Evolutionary conservation across 1,284 basidiomycete genomes (phyloP).

Genomic region (Cerioporus squamosus): DNA sequence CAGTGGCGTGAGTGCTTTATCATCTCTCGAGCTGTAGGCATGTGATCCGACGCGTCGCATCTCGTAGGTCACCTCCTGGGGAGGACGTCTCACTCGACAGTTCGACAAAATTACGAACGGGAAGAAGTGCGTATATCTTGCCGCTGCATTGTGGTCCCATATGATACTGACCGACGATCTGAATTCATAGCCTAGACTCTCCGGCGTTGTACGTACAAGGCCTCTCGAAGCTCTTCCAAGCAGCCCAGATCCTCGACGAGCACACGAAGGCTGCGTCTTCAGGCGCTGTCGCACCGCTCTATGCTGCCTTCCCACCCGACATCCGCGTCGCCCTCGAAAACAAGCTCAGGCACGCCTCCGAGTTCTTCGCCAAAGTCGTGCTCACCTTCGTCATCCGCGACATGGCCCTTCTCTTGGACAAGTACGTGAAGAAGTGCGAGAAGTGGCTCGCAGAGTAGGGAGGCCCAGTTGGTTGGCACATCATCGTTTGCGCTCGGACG

Average conservation of each 20-base stretch:
- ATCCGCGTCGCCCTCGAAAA: conserved; percentile 70
- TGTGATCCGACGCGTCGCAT: conserved; percentile 30
- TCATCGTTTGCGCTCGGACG: not conserved
- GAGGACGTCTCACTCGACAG: conserved; percentile 80
- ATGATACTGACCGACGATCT: conserved; percentile 16
- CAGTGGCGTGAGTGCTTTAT: conserved; percentile 53
- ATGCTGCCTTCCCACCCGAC: conserved; percentile 70
- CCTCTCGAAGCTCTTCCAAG: conserved; percentile 75
- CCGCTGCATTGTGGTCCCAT: conserved; percentile 10
- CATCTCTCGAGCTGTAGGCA: not conserved
- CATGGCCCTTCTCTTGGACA: conserved; percentile 85
- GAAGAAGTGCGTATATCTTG: conserved; percentile 72
- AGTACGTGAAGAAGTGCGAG: conserved; percentile 89
- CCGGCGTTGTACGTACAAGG: conserved; percentile 85
- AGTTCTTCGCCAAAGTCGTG: conserved; percentile 91
- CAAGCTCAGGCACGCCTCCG: conserved; percentile 79
- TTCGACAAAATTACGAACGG: conserved; percentile 92
- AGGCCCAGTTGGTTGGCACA: not conserved
- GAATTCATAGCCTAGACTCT: conserved; percentile 74
- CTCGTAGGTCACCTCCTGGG: conserved; percentile 67
- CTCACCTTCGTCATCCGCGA: conserved; percentile 91
- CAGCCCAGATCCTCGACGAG: conserved; percentile 84
- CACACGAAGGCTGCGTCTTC: conserved; percentile 79
- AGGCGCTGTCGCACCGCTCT: conserved; percentile 68
- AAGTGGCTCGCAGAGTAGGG: conserved; percentile 80